These are phyloP conservation scores for Volvox africanus DNA, from an alignment of 139 green algal genomes.

Conservation along the genomic window DNA sequence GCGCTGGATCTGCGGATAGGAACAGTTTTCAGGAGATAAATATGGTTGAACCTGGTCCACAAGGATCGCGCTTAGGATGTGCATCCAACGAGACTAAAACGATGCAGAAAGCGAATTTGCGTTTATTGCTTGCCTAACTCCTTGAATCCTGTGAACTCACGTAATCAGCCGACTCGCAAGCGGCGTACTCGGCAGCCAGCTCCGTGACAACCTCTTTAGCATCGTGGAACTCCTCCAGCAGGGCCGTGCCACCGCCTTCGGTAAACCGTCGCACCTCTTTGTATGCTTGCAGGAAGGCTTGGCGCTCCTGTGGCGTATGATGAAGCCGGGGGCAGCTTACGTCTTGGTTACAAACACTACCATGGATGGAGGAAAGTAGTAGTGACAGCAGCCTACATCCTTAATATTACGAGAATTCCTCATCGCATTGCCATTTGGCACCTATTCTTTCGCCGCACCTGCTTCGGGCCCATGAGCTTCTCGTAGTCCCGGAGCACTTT, in stretches of 20 bases:
- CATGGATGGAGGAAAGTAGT: no score
- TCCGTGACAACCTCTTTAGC: slow-evolving; percentile 85
- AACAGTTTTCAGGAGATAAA: neutral
- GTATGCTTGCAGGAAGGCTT: slow-evolving; percentile 91
- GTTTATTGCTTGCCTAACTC: no score
- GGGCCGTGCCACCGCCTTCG: slow-evolving; percentile 44
- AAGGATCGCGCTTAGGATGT: no score
- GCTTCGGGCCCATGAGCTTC: slow-evolving; percentile 86
- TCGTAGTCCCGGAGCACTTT: slow-evolving; percentile 92
- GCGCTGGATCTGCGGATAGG: slow-evolving; percentile 29
- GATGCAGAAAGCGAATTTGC: no score
- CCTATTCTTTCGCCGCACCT: slow-evolving; percentile 33
- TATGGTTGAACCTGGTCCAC: no score
- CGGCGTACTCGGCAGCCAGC: slow-evolving; percentile 89
- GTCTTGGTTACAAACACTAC: no score
- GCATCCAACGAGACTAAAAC: no score
- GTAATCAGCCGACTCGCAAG: slow-evolving; percentile 90
- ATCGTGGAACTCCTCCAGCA: slow-evolving; percentile 94
- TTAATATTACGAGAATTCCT: no score
- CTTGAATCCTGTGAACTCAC: slow-evolving; percentile 58
- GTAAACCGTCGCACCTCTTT: slow-evolving; percentile 76
- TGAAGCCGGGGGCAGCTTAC: neutral
- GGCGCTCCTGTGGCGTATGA: slow-evolving; percentile 49
- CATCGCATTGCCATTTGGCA: no score
- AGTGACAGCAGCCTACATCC: no score